phyloP scores from a whole-genome alignment of 1,284 basidiomycete species.

The Fomitopsis pinicola region DNA sequence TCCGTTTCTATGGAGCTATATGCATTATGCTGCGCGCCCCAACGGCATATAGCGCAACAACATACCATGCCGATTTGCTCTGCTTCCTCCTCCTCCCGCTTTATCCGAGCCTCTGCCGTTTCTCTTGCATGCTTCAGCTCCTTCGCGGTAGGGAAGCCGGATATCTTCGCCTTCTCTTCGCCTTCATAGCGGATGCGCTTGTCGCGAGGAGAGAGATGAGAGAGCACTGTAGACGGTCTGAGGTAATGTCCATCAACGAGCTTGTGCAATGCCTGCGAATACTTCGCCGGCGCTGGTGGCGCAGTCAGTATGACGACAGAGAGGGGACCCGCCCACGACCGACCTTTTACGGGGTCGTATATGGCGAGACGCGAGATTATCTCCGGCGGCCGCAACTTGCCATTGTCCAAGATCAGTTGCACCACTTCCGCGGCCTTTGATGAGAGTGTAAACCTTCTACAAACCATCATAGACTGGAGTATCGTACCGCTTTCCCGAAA shows the following conservation, averaged over 20 bases:
- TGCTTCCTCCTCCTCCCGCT: slow-evolving; percentile 66
- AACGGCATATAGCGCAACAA: background rate
- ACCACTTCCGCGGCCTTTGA: slow-evolving; percentile 71
- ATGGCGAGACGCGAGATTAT: slow-evolving; percentile 54
- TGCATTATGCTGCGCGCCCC: slow-evolving; percentile 7
- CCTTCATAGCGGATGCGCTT: slow-evolving; percentile 70
- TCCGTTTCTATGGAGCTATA: slow-evolving; percentile 48
- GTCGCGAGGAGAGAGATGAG: slow-evolving; percentile 72
- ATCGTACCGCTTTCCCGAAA: slow-evolving; percentile 66
- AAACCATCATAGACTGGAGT: background rate
- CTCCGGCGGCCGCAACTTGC: slow-evolving; percentile 78
- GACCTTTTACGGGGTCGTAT: slow-evolving; percentile 56
- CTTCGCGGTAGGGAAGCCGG: slow-evolving; percentile 72
- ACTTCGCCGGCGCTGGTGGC: slow-evolving; percentile 42
- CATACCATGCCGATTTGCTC: slow-evolving; percentile 70
- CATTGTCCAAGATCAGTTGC: slow-evolving; percentile 76
- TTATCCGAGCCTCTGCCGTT: slow-evolving; percentile 54
- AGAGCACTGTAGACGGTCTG: slow-evolving; percentile 67
- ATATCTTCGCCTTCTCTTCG: slow-evolving; percentile 69
- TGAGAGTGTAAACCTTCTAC: slow-evolving; percentile 9
- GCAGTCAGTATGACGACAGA: background rate
- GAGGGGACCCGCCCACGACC: slow-evolving; percentile 2
- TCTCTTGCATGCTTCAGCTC: slow-evolving; percentile 68
- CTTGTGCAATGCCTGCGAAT: slow-evolving; percentile 57
- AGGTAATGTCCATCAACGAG: slow-evolving; percentile 65